A percentile compares a stretch with the other conserved stretches of the same genome.
phyloP scores from a whole-genome alignment of 345 rosid species.

The Zanthoxylum bungeanum region DNA sequence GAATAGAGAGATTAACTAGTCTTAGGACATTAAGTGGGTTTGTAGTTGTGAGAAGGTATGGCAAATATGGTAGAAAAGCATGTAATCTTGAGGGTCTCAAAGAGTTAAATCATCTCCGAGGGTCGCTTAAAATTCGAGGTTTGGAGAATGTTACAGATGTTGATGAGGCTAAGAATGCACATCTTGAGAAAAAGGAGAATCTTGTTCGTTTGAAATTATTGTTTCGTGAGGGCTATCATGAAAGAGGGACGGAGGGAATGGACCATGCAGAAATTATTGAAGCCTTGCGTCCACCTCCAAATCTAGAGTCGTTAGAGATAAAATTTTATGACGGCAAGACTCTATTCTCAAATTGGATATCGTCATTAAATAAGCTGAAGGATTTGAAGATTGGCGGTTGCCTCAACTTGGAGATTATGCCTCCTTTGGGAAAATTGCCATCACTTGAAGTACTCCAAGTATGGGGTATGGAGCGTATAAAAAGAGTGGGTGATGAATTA shows the following conservation, averaged over 20 bases:
- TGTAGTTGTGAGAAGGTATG: not conserved
- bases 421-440: not conserved
- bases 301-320: not conserved
- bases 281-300: not conserved
- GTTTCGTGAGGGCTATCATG: not conserved
- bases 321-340: not conserved
- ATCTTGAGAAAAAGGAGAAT: not conserved
- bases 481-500: not conserved
- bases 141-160: not conserved
- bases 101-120: not conserved
- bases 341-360: not conserved
- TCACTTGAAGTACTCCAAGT: not conserved
- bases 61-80: not conserved
- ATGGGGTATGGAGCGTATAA: not conserved
- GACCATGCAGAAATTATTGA: not conserved
- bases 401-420: not conserved
- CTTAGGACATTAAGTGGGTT: not conserved
- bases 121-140: not conserved
- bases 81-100: not conserved
- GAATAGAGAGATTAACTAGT: slow-evolving; percentile 5
- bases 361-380: not conserved
- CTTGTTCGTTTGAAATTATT: slow-evolving; percentile 5
- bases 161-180: not conserved
- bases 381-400: too few species aligned
- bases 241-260: not conserved